A percentile compares a stretch with the other conserved stretches of the same genome.
These are phyloP conservation scores for Starmerella davenportii DNA, from an alignment of 805 yeast genomes.

Conservation along the genomic window DNA sequence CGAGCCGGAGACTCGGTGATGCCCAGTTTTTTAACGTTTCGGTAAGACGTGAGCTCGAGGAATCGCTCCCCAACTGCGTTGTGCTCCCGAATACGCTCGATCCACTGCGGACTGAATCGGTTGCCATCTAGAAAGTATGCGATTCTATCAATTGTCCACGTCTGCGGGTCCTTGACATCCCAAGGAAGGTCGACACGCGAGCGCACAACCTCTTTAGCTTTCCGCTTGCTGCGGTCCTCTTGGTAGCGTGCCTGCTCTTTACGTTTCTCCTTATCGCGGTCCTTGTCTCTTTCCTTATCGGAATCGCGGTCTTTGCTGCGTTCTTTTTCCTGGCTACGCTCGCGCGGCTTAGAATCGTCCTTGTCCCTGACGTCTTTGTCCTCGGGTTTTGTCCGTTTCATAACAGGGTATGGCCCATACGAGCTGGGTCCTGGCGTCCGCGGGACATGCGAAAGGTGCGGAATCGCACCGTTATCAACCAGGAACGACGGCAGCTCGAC, in stretches of 20 bases:
- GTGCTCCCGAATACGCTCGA: constrained; percentile 38
- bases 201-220: not conserved
- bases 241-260: not conserved
- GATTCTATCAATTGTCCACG: constrained; percentile 61
- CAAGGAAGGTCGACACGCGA: constrained; percentile 6
- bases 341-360: not conserved
- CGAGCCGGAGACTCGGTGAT: constrained; percentile 33
- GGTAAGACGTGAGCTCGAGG: constrained; percentile 49
- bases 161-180: constrained; percentile 17
- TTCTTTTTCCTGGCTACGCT: not conserved
- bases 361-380: not conserved
- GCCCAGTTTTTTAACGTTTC: constrained; percentile 32
- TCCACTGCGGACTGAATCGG: constrained; percentile 58
- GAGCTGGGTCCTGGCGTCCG: constrained; percentile 10
- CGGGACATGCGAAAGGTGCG: constrained; percentile 9
- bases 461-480: constrained; percentile 11
- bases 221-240: not conserved
- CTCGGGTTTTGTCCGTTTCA: not conserved
- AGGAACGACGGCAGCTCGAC: constrained; percentile 12
- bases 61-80: constrained; percentile 47
- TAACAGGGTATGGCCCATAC: constrained; percentile 13
- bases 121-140: constrained; percentile 48
- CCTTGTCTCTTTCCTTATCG: not conserved
- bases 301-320: not conserved
- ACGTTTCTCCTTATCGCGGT: not conserved